phyloP scores from a whole-genome alignment of 2,329 filamentous ascomycete species.

The Alternaria arbusti region DNA sequence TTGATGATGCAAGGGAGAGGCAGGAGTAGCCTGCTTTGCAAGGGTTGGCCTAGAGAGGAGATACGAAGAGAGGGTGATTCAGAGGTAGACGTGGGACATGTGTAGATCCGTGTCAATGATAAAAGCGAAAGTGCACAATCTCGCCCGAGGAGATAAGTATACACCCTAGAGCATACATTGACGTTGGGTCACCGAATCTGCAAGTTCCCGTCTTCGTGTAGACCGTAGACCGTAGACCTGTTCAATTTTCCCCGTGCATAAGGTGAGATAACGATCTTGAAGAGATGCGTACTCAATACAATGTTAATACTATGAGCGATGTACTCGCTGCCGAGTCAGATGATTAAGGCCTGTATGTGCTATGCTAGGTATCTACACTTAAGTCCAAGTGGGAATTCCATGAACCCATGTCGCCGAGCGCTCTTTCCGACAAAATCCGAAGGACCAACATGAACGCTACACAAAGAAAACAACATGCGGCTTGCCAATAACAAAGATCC shows the following conservation, averaged over 20 bases:
- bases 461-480: neutral
- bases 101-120: neutral
- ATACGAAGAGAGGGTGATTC: neutral
- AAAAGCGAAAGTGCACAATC: neutral
- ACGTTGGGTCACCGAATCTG: neutral
- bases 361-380: neutral
- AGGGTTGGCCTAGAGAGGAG: neutral
- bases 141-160: neutral
- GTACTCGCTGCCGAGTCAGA: neutral
- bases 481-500: too few species aligned
- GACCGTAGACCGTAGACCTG: neutral
- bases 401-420: neutral
- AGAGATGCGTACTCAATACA: neutral
- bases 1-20: constrained; percentile 38
- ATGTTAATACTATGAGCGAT: neutral
- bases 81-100: neutral
- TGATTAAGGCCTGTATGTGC: neutral
- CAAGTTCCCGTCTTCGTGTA: neutral
- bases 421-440: neutral
- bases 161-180: neutral
- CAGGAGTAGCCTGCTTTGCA: constrained; percentile 23
- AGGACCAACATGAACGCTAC: neutral
- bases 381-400: neutral
- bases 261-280: neutral
- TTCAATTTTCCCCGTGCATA: neutral